phyloP scores from a whole-genome alignment of 768 basidiomycete species.

The Chalciporus pseudorubinellus region DNA sequence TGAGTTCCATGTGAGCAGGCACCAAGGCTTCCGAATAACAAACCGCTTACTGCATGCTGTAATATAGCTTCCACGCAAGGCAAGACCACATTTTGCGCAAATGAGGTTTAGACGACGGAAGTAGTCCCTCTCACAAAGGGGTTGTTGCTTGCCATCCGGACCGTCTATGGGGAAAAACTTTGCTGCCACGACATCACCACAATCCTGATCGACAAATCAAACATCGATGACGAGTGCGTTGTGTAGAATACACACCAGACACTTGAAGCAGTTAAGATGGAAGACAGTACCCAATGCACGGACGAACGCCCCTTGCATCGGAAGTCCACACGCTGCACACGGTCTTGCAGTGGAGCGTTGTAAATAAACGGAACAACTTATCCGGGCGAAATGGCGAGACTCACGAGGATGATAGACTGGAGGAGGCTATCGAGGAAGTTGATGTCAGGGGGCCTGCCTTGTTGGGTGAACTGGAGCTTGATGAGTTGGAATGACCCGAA shows the following conservation, averaged over 20 bases:
- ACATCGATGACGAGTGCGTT: neutral
- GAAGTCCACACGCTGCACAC: conserved; percentile 74
- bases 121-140: conserved; percentile 98
- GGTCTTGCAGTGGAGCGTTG: conserved; percentile 38
- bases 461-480: conserved; percentile 39
- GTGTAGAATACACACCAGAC: conserved; percentile 64
- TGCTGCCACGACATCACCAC: conserved; percentile 91
- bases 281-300: conserved; percentile 91
- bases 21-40: neutral
- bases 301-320: conserved; percentile 95
- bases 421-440: conserved; percentile 50
- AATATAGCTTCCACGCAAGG: conserved; percentile 95
- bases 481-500: conserved; percentile 56
- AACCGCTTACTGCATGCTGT: conserved; percentile 89
- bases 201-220: conserved; percentile 61
- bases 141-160: conserved; percentile 81
- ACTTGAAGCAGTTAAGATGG: conserved; percentile 98
- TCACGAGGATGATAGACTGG: conserved; percentile 59
- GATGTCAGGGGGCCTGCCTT: conserved; percentile 49
- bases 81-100: conserved; percentile 93
- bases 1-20: conserved; percentile 34
- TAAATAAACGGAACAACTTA: conserved; percentile 9
- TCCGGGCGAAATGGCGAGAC: conserved; percentile 26
- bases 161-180: conserved; percentile 99
- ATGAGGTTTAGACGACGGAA: conserved; percentile 95